These are phyloP conservation scores for Pugionium dolabratum DNA, from an alignment of 345 rosid species.

Conservation along the genomic window DNA sequence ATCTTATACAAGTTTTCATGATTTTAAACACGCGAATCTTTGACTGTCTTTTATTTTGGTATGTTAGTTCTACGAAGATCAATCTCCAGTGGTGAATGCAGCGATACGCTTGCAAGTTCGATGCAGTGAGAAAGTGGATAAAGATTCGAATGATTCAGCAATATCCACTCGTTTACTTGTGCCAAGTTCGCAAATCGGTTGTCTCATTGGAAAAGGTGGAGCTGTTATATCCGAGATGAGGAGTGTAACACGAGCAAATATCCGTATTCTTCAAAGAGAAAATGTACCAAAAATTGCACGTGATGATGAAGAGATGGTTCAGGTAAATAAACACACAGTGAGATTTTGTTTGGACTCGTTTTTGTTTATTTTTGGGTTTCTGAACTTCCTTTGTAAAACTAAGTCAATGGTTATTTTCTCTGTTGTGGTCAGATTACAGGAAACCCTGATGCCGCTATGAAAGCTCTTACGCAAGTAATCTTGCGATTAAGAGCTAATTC, in stretches of 20 bases:
- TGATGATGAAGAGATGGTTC: conserved; percentile 75
- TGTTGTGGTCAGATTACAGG: conserved; percentile 58
- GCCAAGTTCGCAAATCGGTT: conserved; percentile 67
- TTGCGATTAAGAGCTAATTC: conserved; percentile 63
- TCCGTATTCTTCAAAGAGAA: conserved; percentile 60
- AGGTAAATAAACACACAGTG: conserved; percentile 37
- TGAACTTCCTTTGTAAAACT: not conserved
- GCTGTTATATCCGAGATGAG: conserved; percentile 75
- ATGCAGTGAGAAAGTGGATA: conserved; percentile 71
- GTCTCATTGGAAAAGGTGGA: conserved; percentile 80
- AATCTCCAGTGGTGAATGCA: conserved; percentile 68
- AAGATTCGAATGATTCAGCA: conserved; percentile 58
- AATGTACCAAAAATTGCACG: conserved; percentile 62
- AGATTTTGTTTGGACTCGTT: not conserved
- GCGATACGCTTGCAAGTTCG: conserved; percentile 67
- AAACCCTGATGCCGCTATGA: conserved; percentile 64
- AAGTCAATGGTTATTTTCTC: not conserved
- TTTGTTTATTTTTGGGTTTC: not conserved
- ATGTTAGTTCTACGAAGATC: conserved; percentile 62
- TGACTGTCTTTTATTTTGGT: not conserved
- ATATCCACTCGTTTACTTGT: conserved; percentile 69
- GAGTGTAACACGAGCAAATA: conserved; percentile 57
- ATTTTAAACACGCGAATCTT: not conserved
- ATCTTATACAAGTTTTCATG: not conserved
- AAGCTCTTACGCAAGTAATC: conserved; percentile 64